phyloP scores from a whole-genome alignment of 371 early-diverging fungal genomes.

The Conidiobolus incongruus region DNA sequence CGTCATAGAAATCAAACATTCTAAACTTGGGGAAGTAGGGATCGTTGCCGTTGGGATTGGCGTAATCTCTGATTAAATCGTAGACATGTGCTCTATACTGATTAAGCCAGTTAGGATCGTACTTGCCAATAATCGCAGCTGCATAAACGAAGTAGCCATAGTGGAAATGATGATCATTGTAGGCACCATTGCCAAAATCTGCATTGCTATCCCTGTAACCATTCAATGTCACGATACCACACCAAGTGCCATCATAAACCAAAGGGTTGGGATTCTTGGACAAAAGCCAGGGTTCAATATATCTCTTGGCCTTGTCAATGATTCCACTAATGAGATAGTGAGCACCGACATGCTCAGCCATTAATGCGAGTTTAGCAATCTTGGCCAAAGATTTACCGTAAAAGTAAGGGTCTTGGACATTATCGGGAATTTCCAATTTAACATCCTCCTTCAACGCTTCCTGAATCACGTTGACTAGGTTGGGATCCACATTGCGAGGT shows the following conservation, averaged over 20 bases:
- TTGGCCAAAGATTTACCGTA: constrained; percentile 48
- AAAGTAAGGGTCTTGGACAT: constrained; percentile 34
- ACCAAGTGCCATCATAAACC: constrained; percentile 36
- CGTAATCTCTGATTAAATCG: constrained; percentile 39
- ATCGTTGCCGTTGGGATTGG: constrained; percentile 26
- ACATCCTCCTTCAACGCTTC: constrained; percentile 15
- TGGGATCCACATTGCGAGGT: constrained; percentile 11
- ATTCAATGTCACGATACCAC: constrained; percentile 26
- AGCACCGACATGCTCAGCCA: constrained; percentile 22
- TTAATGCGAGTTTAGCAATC: constrained; percentile 31
- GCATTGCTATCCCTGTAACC: constrained; percentile 15
- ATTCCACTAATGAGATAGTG: constrained; percentile 13
- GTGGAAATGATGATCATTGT: constrained; percentile 65
- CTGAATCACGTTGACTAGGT: constrained; percentile 12
- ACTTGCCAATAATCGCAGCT: constrained; percentile 34
- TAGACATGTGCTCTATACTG: constrained; percentile 12
- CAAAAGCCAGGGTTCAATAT: constrained; percentile 26
- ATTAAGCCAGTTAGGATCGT: constrained; percentile 25
- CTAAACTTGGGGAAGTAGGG: constrained; percentile 35
- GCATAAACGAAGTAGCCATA: constrained; percentile 45
- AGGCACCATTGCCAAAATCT: constrained; percentile 29
- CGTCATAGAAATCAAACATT: constrained; percentile 48
- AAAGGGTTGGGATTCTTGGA: constrained; percentile 26
- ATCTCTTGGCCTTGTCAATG: constrained; percentile 16
- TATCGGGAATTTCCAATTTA: constrained; percentile 12